Base-by-base conservation (phyloP, 495 filamentous ascomycete genomes). In the Aspergillus steynii region DNA sequence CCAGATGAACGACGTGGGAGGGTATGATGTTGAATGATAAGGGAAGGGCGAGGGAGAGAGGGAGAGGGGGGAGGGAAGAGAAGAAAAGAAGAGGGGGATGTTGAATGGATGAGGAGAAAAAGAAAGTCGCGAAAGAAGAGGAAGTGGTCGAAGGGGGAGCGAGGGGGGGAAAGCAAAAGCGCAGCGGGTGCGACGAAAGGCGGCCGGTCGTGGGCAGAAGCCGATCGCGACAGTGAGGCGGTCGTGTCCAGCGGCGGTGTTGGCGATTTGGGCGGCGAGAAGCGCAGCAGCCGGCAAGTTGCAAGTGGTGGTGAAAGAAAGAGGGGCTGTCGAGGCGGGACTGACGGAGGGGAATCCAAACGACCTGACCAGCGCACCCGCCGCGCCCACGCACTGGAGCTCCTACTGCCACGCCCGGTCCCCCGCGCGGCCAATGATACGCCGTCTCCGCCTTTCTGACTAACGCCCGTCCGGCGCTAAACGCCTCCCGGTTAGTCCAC, bases 21-120 rank as follows among this genome's bases (percentile, higher is more conserved):
- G 67, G 61, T 68, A 68, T 75, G 71, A 71, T 67, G 73, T 67
- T 71, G 68, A 74, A 65, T 65, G 62, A 61, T 66, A 66, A 71
- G 69, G 65, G 74, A 70, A 69, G 64, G 65, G 63, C 63, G 67
- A 53, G 64, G 70, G 66, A 63, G 67, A 70, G 67, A 66, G 61
- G 67, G 65, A 29, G 56, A 68, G 67, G 72, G 66, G 66, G 59
- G 62, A 65, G 62, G 62, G 53, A 61, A 61, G 62, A 66, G 64
- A 61, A 61, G 62, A 65, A 65, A 65, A 65, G 67, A 48, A 58
- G 50, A 59, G 71, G 69, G 64, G 66, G 61, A 64, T 65, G 68
- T 59, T 67, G 69, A 53, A 60, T 60, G 51, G 61, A 61, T 61
- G 64, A 65, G 57, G 59, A 64, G 60, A 66, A 65, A 71, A 66